Evolutionary conservation across 2,329 filamentous ascomycete species (phyloP).

Genomic region (Colletotrichum lupini): DNA sequence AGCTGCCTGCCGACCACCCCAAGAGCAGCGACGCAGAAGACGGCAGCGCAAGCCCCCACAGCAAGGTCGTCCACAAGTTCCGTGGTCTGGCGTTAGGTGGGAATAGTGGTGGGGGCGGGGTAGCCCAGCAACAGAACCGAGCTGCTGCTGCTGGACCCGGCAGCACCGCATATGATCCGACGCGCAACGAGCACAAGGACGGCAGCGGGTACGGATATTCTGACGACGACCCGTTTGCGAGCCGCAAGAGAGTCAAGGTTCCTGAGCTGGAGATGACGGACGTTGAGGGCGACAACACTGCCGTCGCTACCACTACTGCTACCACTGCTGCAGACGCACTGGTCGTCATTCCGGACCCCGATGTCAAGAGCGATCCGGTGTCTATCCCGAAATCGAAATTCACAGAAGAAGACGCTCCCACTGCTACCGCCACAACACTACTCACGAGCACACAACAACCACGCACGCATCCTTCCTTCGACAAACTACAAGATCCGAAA

Average conservation of each 20-base stretch:
- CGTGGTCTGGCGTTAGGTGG: slow-evolving; percentile 59
- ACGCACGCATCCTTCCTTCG: slow-evolving; percentile 51
- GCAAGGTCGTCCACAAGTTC: slow-evolving; percentile 63
- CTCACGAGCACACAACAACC: slow-evolving; percentile 37
- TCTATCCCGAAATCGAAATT: slow-evolving; percentile 1
- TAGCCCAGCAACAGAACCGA: slow-evolving; percentile 39
- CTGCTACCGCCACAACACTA: slow-evolving; percentile 27
- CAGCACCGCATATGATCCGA: slow-evolving; percentile 10
- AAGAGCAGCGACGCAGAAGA: slow-evolving; percentile 49
- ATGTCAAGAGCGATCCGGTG: slow-evolving; percentile 18
- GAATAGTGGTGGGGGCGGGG: slow-evolving; percentile 56
- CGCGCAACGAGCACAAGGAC: slow-evolving; percentile 40
- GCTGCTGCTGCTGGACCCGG: not conserved
- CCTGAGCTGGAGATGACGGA: slow-evolving; percentile 47
- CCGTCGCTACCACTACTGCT: not conserved
- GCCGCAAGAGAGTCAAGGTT: slow-evolving; percentile 52
- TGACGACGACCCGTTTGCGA: slow-evolving; percentile 41
- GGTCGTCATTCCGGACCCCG: slow-evolving; percentile 34
- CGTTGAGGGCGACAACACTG: slow-evolving; percentile 21
- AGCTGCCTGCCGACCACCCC: slow-evolving; percentile 42
- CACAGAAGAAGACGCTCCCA: not conserved
- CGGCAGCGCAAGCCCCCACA: slow-evolving; percentile 63
- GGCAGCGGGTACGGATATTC: slow-evolving; percentile 38
- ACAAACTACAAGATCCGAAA: slow-evolving; percentile 51
- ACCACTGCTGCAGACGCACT: slow-evolving; percentile 1